Evolutionary conservation across 2,329 filamentous ascomycete species (phyloP), one percentile per base, ranked within the genome.

Genomic region (Colletotrichum eleusines): DNA sequence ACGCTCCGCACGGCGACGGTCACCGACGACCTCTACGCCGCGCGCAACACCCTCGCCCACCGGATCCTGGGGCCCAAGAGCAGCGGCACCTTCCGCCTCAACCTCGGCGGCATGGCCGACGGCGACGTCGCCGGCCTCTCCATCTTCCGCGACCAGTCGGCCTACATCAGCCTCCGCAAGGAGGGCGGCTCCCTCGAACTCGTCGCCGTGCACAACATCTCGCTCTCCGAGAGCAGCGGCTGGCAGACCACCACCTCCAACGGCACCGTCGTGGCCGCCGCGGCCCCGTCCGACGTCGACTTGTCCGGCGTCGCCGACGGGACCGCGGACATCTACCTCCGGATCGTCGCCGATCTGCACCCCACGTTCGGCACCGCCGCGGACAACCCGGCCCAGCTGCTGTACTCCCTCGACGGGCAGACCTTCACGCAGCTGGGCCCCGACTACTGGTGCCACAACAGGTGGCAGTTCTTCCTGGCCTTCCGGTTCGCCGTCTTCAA

Each of bases 61-160:
- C 73, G 84, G 76, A 75, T 88, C 77, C 26, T 81, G 74, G 78
- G 86, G 75, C 80, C 85, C 80, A 80, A 80, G 76, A 76, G 84
- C 44, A 74, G 76, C 0, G 87, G 81, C 0, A 89, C 87, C 0
- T 84, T 89, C 67, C 72, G 80, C 8, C 74, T 90, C 3, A 83
- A 88, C 74, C 79, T 84, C 33, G 80, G 77, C 46, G 76, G 76
- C 46, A 87, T 89, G 83, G 73, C 75, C 0, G 80, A 83, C 51
- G 87, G 87, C 5, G 87, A 89, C 71, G 80, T 83, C 14, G 80
- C 83, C 0, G 87, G 87, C 1, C 80, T 87, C 0, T 82, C 84
- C 0, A 77, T 86, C 46, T 85, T 89, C 76, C 83, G 87, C 1
- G 86, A 89, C 73, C 77, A 80, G 16, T 83, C 83, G 0, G 85